Evolutionary conservation across 306 rosid genomes (phyloP).

Genomic region (Cucurbita argyrosperma): DNA sequence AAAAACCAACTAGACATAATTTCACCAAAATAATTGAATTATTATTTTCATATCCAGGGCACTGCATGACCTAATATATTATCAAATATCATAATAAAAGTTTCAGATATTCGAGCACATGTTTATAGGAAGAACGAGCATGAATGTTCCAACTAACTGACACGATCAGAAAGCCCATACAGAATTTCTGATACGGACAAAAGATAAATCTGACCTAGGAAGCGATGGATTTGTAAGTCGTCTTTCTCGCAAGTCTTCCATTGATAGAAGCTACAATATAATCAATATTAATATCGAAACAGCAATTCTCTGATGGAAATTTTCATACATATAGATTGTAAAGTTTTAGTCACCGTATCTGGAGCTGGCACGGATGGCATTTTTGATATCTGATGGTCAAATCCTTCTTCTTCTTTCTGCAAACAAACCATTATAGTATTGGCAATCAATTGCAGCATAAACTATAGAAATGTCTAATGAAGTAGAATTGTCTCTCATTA

Average conservation of each 20-base stretch:
- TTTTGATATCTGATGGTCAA: conserved; percentile 51
- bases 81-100: background rate
- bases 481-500: background rate
- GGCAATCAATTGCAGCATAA: background rate
- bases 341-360: conserved; percentile 38
- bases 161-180: background rate
- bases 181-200: background rate
- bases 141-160: background rate
- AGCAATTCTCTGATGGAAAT: background rate
- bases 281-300: conserved; percentile 1
- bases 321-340: background rate
- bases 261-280: conserved; percentile 48
- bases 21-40: background rate
- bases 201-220: conserved; percentile 46
- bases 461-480: background rate
- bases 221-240: conserved; percentile 73
- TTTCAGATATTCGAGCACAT: background rate
- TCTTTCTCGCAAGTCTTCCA: conserved; percentile 76
- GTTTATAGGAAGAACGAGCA: background rate
- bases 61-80: background rate
- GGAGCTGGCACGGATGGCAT: conserved; percentile 68
- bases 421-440: background rate
- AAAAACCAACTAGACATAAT: background rate
- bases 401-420: conserved; percentile 73
- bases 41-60: background rate